These are phyloP conservation scores for Corylus avellana DNA, from an alignment of 306 rosid species.

Conservation along the genomic window DNA sequence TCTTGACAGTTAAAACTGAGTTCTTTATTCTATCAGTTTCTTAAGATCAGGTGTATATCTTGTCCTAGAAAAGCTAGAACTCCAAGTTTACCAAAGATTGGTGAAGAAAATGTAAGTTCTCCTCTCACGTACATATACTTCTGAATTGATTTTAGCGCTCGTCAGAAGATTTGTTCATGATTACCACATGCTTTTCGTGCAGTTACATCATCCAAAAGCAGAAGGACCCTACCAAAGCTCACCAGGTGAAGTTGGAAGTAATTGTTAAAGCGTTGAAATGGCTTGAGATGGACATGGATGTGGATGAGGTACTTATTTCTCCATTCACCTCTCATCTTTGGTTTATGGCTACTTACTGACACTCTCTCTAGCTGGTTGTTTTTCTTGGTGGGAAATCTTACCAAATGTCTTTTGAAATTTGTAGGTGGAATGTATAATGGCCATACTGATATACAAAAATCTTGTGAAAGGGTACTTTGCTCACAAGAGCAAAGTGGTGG, in stretches of 20 bases:
- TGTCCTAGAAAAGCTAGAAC: conserved; percentile 96
- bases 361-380: not conserved
- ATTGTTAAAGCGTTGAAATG: conserved; percentile 88
- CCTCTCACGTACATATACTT: conserved; percentile 5
- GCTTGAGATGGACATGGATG: conserved; percentile 93
- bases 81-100: conserved; percentile 92
- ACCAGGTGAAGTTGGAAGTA: conserved; percentile 92
- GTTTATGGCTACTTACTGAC: not conserved
- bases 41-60: conserved; percentile 96
- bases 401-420: conserved; percentile 26
- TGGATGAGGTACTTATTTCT: conserved; percentile 69
- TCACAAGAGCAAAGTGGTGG: conserved; percentile 95
- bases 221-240: conserved; percentile 86
- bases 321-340: not conserved
- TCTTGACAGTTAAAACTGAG: conserved; percentile 17
- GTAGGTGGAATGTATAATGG: conserved; percentile 97
- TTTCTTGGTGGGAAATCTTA: not conserved
- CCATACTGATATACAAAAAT: conserved; percentile 79
- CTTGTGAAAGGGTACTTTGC: conserved; percentile 93
- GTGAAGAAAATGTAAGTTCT: conserved; percentile 83
- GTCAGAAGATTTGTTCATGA: not conserved
- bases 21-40: conserved; percentile 55
- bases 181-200: conserved; percentile 24
- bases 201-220: conserved; percentile 91
- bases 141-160: conserved; percentile 10